Percentiles rank a stretch among this genome's conserved stretches.
phyloP scores from a whole-genome alignment of 768 basidiomycete species.

The Termitomyces sp. region DNA sequence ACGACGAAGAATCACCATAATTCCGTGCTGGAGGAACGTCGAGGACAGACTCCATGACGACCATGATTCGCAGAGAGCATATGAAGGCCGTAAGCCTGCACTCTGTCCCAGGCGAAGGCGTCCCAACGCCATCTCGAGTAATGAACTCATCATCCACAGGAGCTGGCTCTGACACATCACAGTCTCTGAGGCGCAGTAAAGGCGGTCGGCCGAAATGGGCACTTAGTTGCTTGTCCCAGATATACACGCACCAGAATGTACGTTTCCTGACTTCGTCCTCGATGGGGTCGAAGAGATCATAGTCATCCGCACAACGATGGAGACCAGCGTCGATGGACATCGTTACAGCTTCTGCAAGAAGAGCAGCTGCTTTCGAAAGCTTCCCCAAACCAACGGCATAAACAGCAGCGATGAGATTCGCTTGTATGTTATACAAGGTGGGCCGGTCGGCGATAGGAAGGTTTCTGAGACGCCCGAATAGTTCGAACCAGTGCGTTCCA shows the following conservation, averaged over 20 bases:
- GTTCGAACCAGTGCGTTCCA: slow-evolving; percentile 89
- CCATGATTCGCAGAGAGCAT: slow-evolving; percentile 69
- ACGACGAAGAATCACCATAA: slow-evolving; percentile 65
- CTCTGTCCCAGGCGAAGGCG: slow-evolving; percentile 69
- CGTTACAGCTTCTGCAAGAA: slow-evolving; percentile 84
- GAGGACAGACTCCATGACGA: slow-evolving; percentile 85
- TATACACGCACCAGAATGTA: slow-evolving; percentile 95
- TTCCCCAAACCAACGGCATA: slow-evolving; percentile 90
- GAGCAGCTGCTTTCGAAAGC: slow-evolving; percentile 80
- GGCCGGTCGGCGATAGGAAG: slow-evolving; percentile 86
- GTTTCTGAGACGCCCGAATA: slow-evolving; percentile 83
- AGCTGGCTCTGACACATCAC: slow-evolving; percentile 85
- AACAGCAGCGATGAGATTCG: slow-evolving; percentile 86
- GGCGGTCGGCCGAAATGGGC: slow-evolving; percentile 90
- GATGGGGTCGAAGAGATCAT: slow-evolving; percentile 84
- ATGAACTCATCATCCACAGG: slow-evolving; percentile 89
- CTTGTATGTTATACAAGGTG: slow-evolving; percentile 89
- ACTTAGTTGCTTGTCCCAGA: slow-evolving; percentile 92
- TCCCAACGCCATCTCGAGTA: slow-evolving; percentile 62
- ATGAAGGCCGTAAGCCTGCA: slow-evolving; percentile 83
- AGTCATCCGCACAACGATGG: slow-evolving; percentile 82
- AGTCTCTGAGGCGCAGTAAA: slow-evolving; percentile 82
- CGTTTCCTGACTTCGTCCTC: slow-evolving; percentile 91
- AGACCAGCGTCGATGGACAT: slow-evolving; percentile 87
- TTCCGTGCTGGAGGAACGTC: slow-evolving; percentile 73